A percentile compares a stretch with the other conserved stretches of the same genome.
phyloP scores from a whole-genome alignment of 441 rosid species.

The Mallotus repandus region DNA sequence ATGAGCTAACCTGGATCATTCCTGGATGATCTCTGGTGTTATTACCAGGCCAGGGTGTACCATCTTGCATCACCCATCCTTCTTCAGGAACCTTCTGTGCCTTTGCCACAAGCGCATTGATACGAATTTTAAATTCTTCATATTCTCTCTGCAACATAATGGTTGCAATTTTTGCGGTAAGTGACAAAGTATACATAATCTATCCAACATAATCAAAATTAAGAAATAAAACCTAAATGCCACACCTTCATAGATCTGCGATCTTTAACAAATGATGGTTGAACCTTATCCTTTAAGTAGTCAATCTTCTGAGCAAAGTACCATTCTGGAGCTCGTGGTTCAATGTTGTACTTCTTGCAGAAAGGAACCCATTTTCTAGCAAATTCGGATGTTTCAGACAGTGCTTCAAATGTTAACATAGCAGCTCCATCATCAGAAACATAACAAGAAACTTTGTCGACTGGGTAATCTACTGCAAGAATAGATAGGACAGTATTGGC shows the following conservation, averaged over 20 bases:
- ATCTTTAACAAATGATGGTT: conserved; percentile 40
- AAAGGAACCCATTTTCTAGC: conserved; percentile 43
- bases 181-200: background rate
- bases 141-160: conserved; percentile 31
- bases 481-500: conserved; percentile 38
- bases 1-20: conserved; percentile 37
- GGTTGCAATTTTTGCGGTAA: background rate
- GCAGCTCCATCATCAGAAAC: conserved; percentile 45
- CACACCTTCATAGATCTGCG: conserved; percentile 40
- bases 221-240: background rate
- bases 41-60: conserved; percentile 44
- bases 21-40: conserved; percentile 45
- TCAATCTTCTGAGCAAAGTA: conserved; percentile 34
- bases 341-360: conserved; percentile 36
- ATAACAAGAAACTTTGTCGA: conserved; percentile 41
- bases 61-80: conserved; percentile 43
- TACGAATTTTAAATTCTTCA: conserved; percentile 37
- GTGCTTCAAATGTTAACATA: conserved; percentile 38
- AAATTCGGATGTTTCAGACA: conserved; percentile 38
- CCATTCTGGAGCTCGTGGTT: conserved; percentile 42
- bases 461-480: conserved; percentile 40
- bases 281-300: conserved; percentile 38
- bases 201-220: background rate
- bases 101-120: conserved; percentile 34
- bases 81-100: conserved; percentile 43